Evolutionary conservation across 2,329 filamentous ascomycete species (phyloP).

Genomic region (Botryosphaeria agaves): DNA sequence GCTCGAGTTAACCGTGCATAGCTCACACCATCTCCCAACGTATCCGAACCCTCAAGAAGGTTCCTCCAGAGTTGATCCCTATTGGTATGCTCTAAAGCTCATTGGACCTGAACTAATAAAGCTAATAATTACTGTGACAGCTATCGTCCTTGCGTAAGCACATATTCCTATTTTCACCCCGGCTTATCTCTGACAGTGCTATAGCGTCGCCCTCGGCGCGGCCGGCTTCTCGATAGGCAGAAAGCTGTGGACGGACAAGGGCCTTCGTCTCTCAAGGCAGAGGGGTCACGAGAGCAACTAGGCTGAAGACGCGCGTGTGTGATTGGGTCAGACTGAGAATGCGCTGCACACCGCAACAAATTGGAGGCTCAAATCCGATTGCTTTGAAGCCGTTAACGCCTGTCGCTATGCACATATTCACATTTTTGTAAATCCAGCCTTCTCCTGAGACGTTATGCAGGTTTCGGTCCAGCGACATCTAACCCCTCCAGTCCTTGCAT

Average conservation of each 20-base stretch:
- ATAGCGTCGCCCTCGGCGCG: slow-evolving; percentile 50
- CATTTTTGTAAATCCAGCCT: background rate
- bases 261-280: slow-evolving; percentile 41
- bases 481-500: slow-evolving; percentile 93
- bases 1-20: slow-evolving; percentile 22
- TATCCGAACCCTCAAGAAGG: slow-evolving; percentile 71
- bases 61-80: slow-evolving; percentile 87
- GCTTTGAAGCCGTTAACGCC: too few relatives aligned
- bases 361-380: background rate
- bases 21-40: slow-evolving; percentile 96
- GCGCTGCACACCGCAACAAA: background rate
- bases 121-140: slow-evolving; percentile 29
- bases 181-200: slow-evolving; percentile 4
- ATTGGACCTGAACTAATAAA: slow-evolving; percentile 1
- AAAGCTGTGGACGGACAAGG: slow-evolving; percentile 83
- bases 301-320: slow-evolving; percentile 1
- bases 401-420: too few relatives aligned
- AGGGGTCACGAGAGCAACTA: slow-evolving; percentile 7
- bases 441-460: slow-evolving; percentile 32
- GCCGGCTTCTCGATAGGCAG: slow-evolving; percentile 65
- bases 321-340: too few relatives aligned
- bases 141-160: slow-evolving; percentile 72
- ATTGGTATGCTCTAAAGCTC: slow-evolving; percentile 45
- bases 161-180: too few relatives aligned
- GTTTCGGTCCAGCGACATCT: slow-evolving; percentile 85